Evolutionary conservation across 2,329 filamentous ascomycete genomes (phyloP).

Genomic region (Pseudogymnoascus sp.): DNA sequence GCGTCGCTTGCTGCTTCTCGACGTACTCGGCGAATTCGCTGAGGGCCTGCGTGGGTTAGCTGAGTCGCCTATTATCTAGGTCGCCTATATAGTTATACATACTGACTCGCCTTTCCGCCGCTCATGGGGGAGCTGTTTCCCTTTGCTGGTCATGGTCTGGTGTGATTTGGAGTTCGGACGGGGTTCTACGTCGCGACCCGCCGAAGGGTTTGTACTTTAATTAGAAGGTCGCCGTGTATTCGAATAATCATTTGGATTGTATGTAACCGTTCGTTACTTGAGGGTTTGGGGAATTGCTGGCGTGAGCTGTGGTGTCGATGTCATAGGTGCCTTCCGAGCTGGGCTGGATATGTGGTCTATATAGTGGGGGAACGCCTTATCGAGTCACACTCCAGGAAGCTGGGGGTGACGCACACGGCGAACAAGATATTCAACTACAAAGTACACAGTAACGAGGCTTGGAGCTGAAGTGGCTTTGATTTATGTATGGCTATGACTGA

Average conservation of each 20-base stretch:
- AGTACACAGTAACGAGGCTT: neutral
- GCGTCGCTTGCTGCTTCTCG: constrained; percentile 79
- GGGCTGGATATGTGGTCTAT: constrained; percentile 4
- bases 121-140: constrained; percentile 65
- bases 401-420: neutral
- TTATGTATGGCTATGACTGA: constrained; percentile 3
- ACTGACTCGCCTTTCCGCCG: constrained; percentile 82
- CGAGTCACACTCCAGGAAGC: neutral
- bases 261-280: neutral
- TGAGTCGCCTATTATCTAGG: neutral
- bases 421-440: neutral
- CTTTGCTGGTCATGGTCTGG: constrained; percentile 12
- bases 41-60: constrained; percentile 50
- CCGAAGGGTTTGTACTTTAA: constrained; percentile 2
- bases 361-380: constrained; percentile 4
- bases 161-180: neutral
- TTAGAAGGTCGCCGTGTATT: constrained; percentile 8
- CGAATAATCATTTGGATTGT: constrained; percentile 11
- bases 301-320: neutral
- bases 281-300: neutral
- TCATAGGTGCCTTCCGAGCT: neutral
- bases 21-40: constrained; percentile 98
- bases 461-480: neutral
- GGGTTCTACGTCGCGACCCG: neutral
- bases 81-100: constrained; percentile 27